These are phyloP conservation scores for Sphagnurus paluster DNA, from an alignment of 1,284 basidiomycete species.

Conservation along the genomic window DNA sequence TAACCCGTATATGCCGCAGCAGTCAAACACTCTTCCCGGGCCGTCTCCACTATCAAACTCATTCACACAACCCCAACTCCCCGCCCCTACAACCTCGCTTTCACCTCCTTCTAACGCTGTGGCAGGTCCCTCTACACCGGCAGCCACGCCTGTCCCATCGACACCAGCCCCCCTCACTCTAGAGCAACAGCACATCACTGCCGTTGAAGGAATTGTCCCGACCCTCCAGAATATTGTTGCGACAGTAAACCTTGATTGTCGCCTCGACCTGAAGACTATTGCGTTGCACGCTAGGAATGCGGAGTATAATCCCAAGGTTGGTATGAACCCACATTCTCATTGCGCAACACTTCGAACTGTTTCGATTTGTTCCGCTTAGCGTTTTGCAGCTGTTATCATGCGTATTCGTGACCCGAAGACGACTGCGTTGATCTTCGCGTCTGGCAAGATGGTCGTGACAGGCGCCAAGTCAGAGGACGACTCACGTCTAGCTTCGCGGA, in stretches of 20 bases:
- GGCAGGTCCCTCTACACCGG: constrained; percentile 55
- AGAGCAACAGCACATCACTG: constrained; percentile 89
- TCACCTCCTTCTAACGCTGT: constrained; percentile 31
- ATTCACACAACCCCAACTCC: constrained; percentile 37
- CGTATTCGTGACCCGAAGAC: constrained; percentile 99
- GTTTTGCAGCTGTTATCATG: constrained; percentile 99
- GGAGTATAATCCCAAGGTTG: constrained; percentile 99
- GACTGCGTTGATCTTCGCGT: constrained; percentile 98
- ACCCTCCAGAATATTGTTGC: constrained; percentile 99
- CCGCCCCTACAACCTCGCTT: constrained; percentile 26
- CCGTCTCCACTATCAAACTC: constrained; percentile 48
- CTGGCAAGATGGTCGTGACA: constrained; percentile 99
- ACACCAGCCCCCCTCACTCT: constrained; percentile 75
- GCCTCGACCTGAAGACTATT: constrained; percentile 98
- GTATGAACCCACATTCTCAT: constrained; percentile 48
- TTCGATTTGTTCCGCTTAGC: constrained; percentile 70
- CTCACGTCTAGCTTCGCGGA: constrained; percentile 93
- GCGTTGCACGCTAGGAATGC: constrained; percentile 98
- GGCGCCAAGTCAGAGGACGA: constrained; percentile 99
- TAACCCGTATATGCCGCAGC: constrained; percentile 34
- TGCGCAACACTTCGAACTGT: constrained; percentile 61
- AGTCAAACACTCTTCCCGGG: constrained; percentile 42
- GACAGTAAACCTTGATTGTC: constrained; percentile 97
- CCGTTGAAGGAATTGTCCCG: constrained; percentile 92
- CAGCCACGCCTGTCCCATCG: constrained; percentile 43